Evolutionary conservation across 352 stramenopile genomes (phyloP).

Genomic region (Elongisporangium senticosum): DNA sequence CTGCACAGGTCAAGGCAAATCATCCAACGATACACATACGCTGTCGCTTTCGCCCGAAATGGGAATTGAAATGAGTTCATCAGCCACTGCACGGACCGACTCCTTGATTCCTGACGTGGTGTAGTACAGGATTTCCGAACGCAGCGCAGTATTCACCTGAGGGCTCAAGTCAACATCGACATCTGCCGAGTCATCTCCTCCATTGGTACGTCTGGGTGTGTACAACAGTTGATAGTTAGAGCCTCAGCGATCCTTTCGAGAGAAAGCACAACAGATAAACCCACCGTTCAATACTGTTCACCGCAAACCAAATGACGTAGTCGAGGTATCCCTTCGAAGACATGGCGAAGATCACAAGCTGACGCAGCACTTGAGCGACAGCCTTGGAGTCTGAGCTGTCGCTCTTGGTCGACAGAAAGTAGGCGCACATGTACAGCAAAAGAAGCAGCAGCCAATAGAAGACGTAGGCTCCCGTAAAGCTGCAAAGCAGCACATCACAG

Average conservation of each 20-base stretch:
- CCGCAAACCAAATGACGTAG: conserved; percentile 88
- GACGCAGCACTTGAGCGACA: conserved; percentile 69
- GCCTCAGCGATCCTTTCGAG: background rate
- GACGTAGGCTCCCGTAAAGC: conserved; percentile 82
- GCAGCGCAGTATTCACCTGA: conserved; percentile 84
- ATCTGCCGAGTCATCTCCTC: conserved; percentile 58
- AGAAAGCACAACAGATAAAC: background rate
- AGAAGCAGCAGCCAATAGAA: conserved; percentile 87
- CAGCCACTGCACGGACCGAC: conserved; percentile 64
- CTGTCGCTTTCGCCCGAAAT: conserved; percentile 75
- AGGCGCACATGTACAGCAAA: conserved; percentile 87
- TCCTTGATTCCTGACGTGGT: conserved; percentile 88
- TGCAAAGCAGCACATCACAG: conserved; percentile 11
- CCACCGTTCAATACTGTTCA: conserved; percentile 84
- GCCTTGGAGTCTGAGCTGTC: conserved; percentile 44
- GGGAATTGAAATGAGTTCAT: conserved; percentile 73
- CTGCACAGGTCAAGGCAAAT: background rate
- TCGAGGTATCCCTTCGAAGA: conserved; percentile 81
- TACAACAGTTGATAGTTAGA: background rate
- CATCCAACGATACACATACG: conserved; percentile 13
- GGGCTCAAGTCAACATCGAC: conserved; percentile 83
- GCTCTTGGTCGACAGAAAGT: conserved; percentile 78
- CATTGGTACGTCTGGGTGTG: conserved; percentile 34
- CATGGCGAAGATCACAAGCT: conserved; percentile 82
- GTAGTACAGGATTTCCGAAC: conserved; percentile 88